Evolutionary conservation across 352 stramenopile species (phyloP).

Genomic region (Globisporangium takayamanum): DNA sequence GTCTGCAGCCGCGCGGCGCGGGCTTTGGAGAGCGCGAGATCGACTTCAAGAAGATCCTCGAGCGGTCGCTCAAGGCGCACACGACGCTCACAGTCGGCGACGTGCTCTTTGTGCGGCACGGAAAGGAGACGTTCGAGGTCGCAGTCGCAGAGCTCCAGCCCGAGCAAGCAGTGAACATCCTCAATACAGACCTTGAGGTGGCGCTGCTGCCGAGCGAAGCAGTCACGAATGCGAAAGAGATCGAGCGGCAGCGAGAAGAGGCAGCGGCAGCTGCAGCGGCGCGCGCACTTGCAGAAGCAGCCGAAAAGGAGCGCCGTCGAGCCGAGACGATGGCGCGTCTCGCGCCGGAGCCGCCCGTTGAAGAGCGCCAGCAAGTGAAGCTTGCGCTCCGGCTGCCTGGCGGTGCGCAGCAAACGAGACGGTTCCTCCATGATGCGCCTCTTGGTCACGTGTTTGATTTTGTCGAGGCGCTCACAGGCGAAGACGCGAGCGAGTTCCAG

Average conservation of each 20-base stretch:
- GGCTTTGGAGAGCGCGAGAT: conserved; percentile 74
- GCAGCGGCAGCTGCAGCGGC: conserved; percentile 19
- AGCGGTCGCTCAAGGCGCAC: conserved; percentile 62
- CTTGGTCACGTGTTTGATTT: conserved; percentile 44
- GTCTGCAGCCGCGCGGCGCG: conserved; percentile 53
- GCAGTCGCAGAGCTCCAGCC: conserved; percentile 51
- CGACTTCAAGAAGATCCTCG: conserved; percentile 78
- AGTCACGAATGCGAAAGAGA: conserved; percentile 30
- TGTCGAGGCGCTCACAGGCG: conserved; percentile 46
- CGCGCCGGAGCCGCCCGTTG: conserved; percentile 27
- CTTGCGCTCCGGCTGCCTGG: conserved; percentile 41
- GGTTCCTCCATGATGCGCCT: conserved; percentile 27
- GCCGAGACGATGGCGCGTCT: conserved; percentile 27
- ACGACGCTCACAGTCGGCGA: conserved; percentile 76
- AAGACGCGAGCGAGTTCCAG: conserved; percentile 30
- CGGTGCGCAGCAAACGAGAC: conserved; percentile 37
- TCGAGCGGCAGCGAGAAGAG: conserved; percentile 25
- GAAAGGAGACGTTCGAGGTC: conserved; percentile 70
- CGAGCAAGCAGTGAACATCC: conserved; percentile 50
- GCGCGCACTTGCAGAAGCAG: conserved; percentile 14
- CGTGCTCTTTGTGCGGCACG: conserved; percentile 69
- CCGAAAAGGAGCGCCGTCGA: conserved; percentile 39
- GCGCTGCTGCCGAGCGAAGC: conserved; percentile 67
- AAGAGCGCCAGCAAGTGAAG: conserved; percentile 40
- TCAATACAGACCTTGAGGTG: conserved; percentile 83